Base-by-base conservation (phyloP, 169 alveolate genomes). In the Amoebophrya sp. region DNA sequence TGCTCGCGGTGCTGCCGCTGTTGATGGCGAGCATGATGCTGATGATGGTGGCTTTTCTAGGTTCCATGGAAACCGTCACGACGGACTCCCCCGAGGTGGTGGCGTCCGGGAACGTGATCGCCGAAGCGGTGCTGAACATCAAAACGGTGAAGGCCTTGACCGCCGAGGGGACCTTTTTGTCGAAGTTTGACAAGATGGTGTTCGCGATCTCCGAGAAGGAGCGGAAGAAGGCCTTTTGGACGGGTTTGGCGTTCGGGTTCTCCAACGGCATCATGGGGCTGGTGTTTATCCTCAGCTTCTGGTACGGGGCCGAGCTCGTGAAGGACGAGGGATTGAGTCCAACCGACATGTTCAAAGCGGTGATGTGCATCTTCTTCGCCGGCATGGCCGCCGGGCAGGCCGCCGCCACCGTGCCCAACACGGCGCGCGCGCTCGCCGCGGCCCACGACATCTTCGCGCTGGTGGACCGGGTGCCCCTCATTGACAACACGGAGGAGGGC, bases 71-170 rank as follows among this genome's bases (percentile, higher is more conserved):
- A 40, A 40, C 29, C 55, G 91, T 54, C 0, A 54, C 41, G 39
- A 39, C 91, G 1, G 91, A 89, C 77, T 92, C 91, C 39, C 94
- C 66, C 29, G 66, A 47, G 18, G 66, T 47, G 29, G 66, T 93
- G 54, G 95, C 94, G 40, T 93, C 95, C n/a, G 95, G 95, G 33
- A 93, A 93, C 88, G 89, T 95, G 0, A 95, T 95, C 10, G 92
- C 95, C 39, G 98, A 96, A 77, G 93, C 96, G 39, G 96, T 96
- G 0, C 93, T 93, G 14, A 96, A 95, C 91, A 94, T 94, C n/a
- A 92, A 95, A 89, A 96, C 98, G 7, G 96, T 96, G 23, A 90
- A 93, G 54, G 93, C 96, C 38, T 95, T 96, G 91, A 95, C 94
- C 29, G 92, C 94, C 89, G 97, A 96, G 91, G 38, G 94, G 66